A percentile compares a stretch with the other conserved stretches of the same genome.
Conservation (phyloP, 495 filamentous ascomycete genomes). For the Lasiosphaeriaceae sp. region DNA sequence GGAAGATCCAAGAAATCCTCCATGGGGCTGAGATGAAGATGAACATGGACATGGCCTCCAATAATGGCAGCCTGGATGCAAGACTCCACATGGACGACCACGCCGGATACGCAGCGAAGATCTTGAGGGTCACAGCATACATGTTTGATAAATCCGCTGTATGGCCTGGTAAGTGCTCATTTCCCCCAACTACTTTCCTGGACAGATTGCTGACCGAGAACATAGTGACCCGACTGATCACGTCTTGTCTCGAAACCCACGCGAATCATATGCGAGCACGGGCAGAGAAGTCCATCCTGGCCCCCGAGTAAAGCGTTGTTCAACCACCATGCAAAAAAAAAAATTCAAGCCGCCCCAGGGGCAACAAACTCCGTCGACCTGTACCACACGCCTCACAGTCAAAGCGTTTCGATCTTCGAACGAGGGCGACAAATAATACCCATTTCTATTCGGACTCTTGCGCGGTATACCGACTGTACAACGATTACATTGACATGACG, state of each 20-base stretch:
- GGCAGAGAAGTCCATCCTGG: conserved; percentile 57
- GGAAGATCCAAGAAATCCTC: conserved; percentile 80
- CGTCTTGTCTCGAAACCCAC: conserved; percentile 78
- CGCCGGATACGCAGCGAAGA: conserved; percentile 77
- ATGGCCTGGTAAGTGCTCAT: conserved; percentile 73
- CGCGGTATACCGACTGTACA: too few species aligned
- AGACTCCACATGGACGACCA: conserved; percentile 58
- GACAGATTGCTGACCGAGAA: conserved; percentile 9
- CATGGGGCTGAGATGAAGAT: conserved; percentile 77
- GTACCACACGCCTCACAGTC: neutral
- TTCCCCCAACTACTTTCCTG: neutral
- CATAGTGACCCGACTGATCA: conserved; percentile 82
- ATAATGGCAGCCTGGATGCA: conserved; percentile 42
- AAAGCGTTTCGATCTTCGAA: neutral
- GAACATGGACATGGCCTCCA: conserved; percentile 45
- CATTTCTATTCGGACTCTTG: neutral
- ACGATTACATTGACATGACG: too few species aligned
- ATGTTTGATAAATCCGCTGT: conserved; percentile 87
- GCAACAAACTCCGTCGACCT: too few species aligned
- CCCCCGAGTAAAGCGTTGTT: conserved; percentile 11
- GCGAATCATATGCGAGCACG: conserved; percentile 71
- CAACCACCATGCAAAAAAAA: neutral
- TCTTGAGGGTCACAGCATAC: conserved; percentile 80
- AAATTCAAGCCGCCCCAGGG: too few species aligned
- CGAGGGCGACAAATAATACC: conserved; percentile 13